Percentiles rank a stretch among this genome's conserved stretches.
Evolutionary conservation across 2,329 filamentous ascomycete species (phyloP).

Genomic region (Exophiala mesophila): DNA sequence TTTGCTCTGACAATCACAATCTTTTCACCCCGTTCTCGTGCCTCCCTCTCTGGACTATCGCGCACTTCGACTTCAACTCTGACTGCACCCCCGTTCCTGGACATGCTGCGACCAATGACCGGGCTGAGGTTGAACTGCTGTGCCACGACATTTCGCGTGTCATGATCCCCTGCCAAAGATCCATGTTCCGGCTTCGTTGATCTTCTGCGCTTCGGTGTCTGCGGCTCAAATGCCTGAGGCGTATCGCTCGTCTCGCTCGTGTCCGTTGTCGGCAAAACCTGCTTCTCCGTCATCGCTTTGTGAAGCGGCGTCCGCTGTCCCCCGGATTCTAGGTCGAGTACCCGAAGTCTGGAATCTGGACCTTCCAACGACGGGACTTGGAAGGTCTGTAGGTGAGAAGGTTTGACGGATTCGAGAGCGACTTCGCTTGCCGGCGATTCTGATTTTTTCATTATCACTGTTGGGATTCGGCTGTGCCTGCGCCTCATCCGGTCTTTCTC

Average conservation of each 20-base stretch:
- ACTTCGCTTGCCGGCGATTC: conserved; percentile 7
- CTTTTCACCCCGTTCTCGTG: conserved; percentile 19
- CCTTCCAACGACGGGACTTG: conserved; percentile 9
- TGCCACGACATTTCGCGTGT: conserved; percentile 11
- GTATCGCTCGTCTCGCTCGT: conserved; percentile 2
- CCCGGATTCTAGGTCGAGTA: conserved; percentile 1
- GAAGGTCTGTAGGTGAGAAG: conserved; percentile 6
- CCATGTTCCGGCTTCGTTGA: conserved; percentile 18
- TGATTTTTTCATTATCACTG: conserved; percentile 6
- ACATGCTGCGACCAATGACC: conserved; percentile 18
- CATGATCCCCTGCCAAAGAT: conserved; percentile 12
- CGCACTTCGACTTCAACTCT: conserved; percentile 25
- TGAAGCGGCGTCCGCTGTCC: conserved; percentile 16
- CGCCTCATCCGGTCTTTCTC: conserved; percentile 15
- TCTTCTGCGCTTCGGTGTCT: conserved; percentile 16
- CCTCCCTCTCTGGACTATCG: conserved; percentile 22
- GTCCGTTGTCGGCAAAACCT: conserved; percentile 11
- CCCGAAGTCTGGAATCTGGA: conserved; percentile 2
- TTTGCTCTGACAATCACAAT: conserved; percentile 23
- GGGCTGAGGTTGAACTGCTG: conserved; percentile 22
- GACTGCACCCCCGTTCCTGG: conserved; percentile 16
- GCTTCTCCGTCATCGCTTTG: conserved; percentile 19
- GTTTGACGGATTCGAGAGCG: conserved; percentile 5
- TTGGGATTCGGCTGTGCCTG: conserved; percentile 9
- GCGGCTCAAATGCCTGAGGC: conserved; percentile 12